Evolutionary conservation across 1,284 basidiomycete genomes (phyloP).

Genomic region (Coniophora puteana): DNA sequence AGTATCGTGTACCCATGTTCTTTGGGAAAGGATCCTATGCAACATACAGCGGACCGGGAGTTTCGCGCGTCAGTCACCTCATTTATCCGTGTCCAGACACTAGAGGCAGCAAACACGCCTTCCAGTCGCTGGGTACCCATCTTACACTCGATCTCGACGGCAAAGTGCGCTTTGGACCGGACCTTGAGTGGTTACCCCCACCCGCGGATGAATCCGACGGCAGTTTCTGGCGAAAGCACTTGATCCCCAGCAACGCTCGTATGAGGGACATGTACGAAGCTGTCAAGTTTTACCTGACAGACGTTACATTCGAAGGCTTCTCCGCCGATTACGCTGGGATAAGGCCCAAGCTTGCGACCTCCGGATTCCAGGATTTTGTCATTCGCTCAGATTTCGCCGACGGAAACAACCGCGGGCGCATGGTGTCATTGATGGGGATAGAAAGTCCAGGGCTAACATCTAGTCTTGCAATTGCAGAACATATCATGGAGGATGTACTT

Average conservation of each 20-base stretch:
- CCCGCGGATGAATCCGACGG: conserved; percentile 31
- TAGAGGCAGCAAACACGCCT: conserved; percentile 51
- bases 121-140: conserved; percentile 87
- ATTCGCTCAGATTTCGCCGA: conserved; percentile 53
- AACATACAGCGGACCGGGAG: conserved; percentile 78
- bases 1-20: conserved; percentile 62
- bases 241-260: conserved; percentile 66
- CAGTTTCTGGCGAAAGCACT: conserved; percentile 68
- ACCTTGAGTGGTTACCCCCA: conserved; percentile 83
- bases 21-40: conserved; percentile 85
- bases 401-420: conserved; percentile 31
- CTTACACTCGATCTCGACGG: conserved; percentile 87
- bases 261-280: conserved; percentile 65
- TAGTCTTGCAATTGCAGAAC: conserved; percentile 71
- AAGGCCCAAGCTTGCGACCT: conserved; percentile 83
- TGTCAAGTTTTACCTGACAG: conserved; percentile 73
- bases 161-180: conserved; percentile 90
- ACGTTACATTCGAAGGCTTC: conserved; percentile 60
- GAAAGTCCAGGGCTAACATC: conserved; percentile 78
- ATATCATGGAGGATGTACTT: conserved; percentile 60
- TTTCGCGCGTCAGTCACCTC: conserved; percentile 63
- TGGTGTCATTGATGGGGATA: conserved; percentile 77
- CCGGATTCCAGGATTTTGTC: conserved; percentile 87
- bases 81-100: conserved; percentile 87
- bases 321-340: conserved; percentile 91